Percentiles rank a stretch among this genome's conserved stretches.
Evolutionary conservation across 768 basidiomycete genomes (phyloP).

Genomic region (Panaeolus papilionaceus): DNA sequence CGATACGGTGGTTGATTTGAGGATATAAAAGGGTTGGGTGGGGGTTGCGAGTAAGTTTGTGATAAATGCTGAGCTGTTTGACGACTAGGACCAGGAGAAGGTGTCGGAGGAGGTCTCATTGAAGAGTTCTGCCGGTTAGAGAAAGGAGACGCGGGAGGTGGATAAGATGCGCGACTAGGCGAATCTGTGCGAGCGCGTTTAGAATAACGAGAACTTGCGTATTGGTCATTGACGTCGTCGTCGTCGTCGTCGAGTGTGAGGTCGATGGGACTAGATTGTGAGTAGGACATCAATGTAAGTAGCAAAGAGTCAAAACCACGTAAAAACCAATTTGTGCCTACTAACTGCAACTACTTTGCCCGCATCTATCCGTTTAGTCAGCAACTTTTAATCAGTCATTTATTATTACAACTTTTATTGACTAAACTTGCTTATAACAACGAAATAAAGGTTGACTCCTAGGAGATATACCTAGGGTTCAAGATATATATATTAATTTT

Average conservation of each 20-base stretch:
- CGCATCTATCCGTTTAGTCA: constrained; percentile 26
- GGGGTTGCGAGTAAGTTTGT: constrained; percentile 20
- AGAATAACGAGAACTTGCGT: constrained; percentile 39
- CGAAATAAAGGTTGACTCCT: too few species aligned
- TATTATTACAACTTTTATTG: neutral
- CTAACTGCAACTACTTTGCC: neutral
- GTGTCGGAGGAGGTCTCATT: constrained; percentile 15
- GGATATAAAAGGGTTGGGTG: constrained; percentile 20
- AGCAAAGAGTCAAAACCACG: constrained; percentile 25
- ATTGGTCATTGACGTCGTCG: constrained; percentile 34
- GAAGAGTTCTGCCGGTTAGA: constrained; percentile 18
- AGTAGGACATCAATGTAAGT: constrained; percentile 33
- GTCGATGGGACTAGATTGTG: constrained; percentile 66
- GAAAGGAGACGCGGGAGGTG: constrained; percentile 25
- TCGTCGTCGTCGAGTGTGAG: constrained; percentile 74
- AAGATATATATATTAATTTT: neutral
- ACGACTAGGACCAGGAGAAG: constrained; percentile 20
- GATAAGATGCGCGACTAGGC: constrained; percentile 26
- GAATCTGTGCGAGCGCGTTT: constrained; percentile 51
- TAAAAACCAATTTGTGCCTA: neutral
- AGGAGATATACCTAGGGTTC: too few species aligned
- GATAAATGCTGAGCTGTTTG: constrained; percentile 18
- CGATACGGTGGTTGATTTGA: constrained; percentile 43
- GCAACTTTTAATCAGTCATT: constrained; percentile 27
- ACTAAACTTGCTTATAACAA: too few species aligned